Base-by-base conservation (phyloP, 305 asterid genomes). In the Vinca major region DNA sequence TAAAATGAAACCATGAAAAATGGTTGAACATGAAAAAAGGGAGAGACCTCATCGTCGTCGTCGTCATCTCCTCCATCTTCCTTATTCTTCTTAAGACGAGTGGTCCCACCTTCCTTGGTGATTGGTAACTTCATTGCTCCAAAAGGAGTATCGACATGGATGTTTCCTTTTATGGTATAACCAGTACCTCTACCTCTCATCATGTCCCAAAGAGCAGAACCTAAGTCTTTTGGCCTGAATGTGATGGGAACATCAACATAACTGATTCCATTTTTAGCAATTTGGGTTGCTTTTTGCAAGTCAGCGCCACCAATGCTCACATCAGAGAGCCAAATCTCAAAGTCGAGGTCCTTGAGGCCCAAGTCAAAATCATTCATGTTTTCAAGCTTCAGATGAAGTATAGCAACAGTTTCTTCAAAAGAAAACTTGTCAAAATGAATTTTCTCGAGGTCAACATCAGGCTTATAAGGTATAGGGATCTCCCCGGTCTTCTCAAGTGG, bases 141-240 rank as follows among this genome's bases (percentile, higher is more conserved):
- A 75, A 91, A 91, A 58, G 97, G 96, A 0, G 96, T 93, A 61
- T 85, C 91, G 53, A 85, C 97, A 54, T 89, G 69, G 62, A 91
- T 81, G 70, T 76, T 82, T 57, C 99, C 97, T 84, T 91, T 93
- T 80, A 93, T 89, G 57, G 85, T 55, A 57, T 93, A 93, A 33
- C 95, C 96, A 0, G 97, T 89, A 40, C 99, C 96, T 79, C 58
- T 81, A 45, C 97, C 97, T 65, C 96, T 81, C 5, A 93, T 91
- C 99, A 93, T 93, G 74, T 93, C 99, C 99, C 99, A 93, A 58
- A 93, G 81, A 40, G 99, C 99, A 33, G 97, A 89, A 7, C 97
- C 97, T 67, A 87, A 93, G 71, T 93, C 97, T 89, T 93, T 91
- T 3, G 97, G 97, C 91, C 88, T 91, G 79, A 93, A 93, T 19